These are phyloP conservation scores for Ophiostoma fasciatum DNA, from an alignment of 2,329 filamentous ascomycete genomes.

Conservation along the genomic window DNA sequence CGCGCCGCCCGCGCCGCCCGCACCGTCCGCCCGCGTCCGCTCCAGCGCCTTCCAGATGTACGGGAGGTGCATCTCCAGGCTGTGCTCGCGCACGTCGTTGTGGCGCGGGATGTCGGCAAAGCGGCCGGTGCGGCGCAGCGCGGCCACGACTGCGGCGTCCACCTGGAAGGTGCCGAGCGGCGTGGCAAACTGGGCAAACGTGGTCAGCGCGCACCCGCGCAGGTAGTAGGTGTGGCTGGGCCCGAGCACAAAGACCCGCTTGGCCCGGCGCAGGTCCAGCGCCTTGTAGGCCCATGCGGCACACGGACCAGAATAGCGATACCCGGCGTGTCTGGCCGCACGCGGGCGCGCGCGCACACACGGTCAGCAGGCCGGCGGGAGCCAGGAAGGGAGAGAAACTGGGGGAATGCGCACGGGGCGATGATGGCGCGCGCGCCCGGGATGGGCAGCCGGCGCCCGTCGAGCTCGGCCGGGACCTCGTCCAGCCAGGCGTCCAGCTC, in stretches of 20 bases:
- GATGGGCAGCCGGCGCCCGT: conserved; percentile 49
- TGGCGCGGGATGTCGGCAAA: conserved; percentile 49
- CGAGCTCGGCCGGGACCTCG: conserved; percentile 50
- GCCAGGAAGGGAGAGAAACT: too few relatives aligned
- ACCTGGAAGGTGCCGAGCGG: conserved; percentile 57
- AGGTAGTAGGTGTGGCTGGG: conserved; percentile 85
- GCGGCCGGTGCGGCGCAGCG: conserved; percentile 34
- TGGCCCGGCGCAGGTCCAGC: conserved; percentile 66
- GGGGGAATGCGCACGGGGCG: conserved; percentile 87
- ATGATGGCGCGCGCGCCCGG: conserved; percentile 71
- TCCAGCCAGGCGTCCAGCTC: conserved; percentile 66
- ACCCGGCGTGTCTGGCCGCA: conserved; percentile 88
- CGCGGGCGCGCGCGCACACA: too few relatives aligned
- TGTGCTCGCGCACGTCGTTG: conserved; percentile 75
- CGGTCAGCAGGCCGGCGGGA: too few relatives aligned
- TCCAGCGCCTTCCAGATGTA: conserved; percentile 71
- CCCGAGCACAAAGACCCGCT: conserved; percentile 81
- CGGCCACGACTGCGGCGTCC: conserved; percentile 39
- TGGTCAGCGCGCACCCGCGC: conserved; percentile 59
- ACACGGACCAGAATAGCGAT: conserved; percentile 77
- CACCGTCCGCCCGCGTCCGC: too few relatives aligned
- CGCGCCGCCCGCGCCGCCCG: too few relatives aligned
- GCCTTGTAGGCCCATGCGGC: conserved; percentile 91
- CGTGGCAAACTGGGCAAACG: conserved; percentile 55
- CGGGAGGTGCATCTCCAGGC: conserved; percentile 89